Base-by-base conservation (phyloP, 306 rosid genomes). In the Mimosa pudica region DNA sequence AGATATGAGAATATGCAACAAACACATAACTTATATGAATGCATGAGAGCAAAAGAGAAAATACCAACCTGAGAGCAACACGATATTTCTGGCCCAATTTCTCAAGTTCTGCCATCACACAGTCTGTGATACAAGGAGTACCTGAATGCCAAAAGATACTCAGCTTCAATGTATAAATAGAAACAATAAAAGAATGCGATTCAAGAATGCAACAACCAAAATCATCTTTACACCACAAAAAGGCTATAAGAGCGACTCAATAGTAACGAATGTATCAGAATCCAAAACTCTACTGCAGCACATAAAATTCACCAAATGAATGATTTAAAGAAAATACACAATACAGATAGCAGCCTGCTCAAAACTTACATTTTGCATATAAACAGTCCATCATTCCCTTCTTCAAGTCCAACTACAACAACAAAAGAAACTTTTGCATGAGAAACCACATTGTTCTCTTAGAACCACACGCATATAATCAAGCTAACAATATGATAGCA, bases 311-410 rank as follows among this genome's bases (percentile, higher is more conserved):
- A 79, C 24, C 24, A 67, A 67, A 2, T 13, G 33, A n/a, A 54
- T 52, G 54, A 9, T 17, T 73, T 51, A 46, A 24, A 24, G 30
- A 24, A 24, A 24, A 24, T 24, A 46, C 17, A 18, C 35, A 24
- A 72, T 38, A 44, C 16, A 80, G 54, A 76, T 57, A 47, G 70
- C 36, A 9, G 49, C 41, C 11, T 5, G 32, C 36, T 46, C 77
- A 42, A 69, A 77, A 84, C 98, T 95, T 83, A 95, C 98, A 95
- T 84, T 95, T 95, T 45, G 98, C 98, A 71, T 92, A 92, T 18
- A 95, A 79, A 89, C 98, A 95, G 78, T 92, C 97, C 98, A 95
- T 88, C 98, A 91, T 91, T 49, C 89, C 98, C 84, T 95, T 95
- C 83, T 91, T 98, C 86, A 95, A 79, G 82, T 91, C 98, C 98